A percentile compares a stretch with the other conserved stretches of the same genome.
phyloP scores from a whole-genome alignment of 2,329 filamentous ascomycete species.

The Bipolaris victoriae region DNA sequence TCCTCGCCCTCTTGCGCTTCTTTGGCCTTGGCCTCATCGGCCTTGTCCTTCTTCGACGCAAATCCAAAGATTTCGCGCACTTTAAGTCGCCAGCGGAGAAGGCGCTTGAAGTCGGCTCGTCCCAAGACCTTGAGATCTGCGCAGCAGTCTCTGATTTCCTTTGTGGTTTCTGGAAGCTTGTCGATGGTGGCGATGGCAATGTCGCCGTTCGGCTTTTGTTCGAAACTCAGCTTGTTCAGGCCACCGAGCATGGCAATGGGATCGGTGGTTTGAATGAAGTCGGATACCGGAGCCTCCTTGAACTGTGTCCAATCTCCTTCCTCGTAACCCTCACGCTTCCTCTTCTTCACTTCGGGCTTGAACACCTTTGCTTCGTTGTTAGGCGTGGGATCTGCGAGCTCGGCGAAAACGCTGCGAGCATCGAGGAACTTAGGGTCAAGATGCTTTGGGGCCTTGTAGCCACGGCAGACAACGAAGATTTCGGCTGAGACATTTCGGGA shows the following conservation, averaged over 20 bases:
- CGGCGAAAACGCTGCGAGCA: constrained; percentile 86
- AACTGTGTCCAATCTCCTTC: constrained; percentile 93
- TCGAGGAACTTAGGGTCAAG: constrained; percentile 94
- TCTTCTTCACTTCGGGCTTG: constrained; percentile 96
- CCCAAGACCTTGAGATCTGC: constrained; percentile 82
- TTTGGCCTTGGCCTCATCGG: constrained; percentile 54
- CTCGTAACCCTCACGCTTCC: constrained; percentile 96
- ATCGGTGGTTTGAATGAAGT: constrained; percentile 92
- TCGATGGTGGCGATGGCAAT: constrained; percentile 85
- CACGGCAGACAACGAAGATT: constrained; percentile 96
- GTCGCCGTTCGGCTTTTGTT: constrained; percentile 76
- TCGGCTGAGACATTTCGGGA: constrained; percentile 96
- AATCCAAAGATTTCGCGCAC: constrained; percentile 92
- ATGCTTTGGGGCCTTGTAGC: constrained; percentile 92
- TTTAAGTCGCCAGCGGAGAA: constrained; percentile 87
- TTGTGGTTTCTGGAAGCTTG: constrained; percentile 72
- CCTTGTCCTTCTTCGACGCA: constrained; percentile 69
- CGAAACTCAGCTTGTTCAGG: constrained; percentile 83
- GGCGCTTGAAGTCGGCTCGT: constrained; percentile 88
- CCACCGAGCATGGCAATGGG: constrained; percentile 90
- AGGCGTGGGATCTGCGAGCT: constrained; percentile 80
- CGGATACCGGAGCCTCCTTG: constrained; percentile 85
- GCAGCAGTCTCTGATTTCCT: constrained; percentile 67
- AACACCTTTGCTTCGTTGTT: constrained; percentile 99
- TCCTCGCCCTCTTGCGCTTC: constrained; percentile 61